Evolutionary conservation across 768 basidiomycete species (phyloP), one percentile per base, ranked within the genome.

Genomic region (Tephrocybe sp.): DNA sequence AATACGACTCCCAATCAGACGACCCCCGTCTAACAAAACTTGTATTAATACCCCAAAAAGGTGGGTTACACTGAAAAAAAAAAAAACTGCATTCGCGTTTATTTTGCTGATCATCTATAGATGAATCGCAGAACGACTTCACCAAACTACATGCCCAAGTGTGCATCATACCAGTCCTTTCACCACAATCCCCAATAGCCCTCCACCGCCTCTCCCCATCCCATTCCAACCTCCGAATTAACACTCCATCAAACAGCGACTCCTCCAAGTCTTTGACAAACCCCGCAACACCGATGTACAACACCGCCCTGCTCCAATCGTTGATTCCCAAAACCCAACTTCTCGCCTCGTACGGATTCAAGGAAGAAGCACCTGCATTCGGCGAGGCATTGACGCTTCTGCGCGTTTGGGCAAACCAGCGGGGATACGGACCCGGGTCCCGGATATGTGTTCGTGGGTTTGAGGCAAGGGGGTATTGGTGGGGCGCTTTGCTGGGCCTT

Each of bases 401-500:
- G 13, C 80, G 92, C 9, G 79, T 95, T 13, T 99, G 97, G 97
- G 91, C 90, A 1, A 83, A 85, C 44, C 88, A 94, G 59, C 76
- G 94, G 36, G 92, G 92, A 0, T 93, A 86, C 57, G 77, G 82
- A 2, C 75, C 77, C 54, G 82, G 85, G 10, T 65, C 68, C 3
- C 68, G 73, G 36, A 61, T 80, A 54, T 85, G 82, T 58, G 72
- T 89, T 3, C 72, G 77, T 13, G 90, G 90, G 13, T 94, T 86
- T 61, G 87, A 83, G 60, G 77, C 76, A 6, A 72, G 75, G 19
- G 89, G 89, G 0, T 62, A 73, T 4, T 87, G 76, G 79, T 93
- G 91, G 91, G 68, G 70, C 39, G 78, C 77, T 0, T 55, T 92
- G 1, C 65, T 92, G 20, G 80, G 76, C 26, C 56, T 83, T 35